phyloP scores from a whole-genome alignment of 1,139 yeast genomes.

The Pneumocystis sp. region DNA sequence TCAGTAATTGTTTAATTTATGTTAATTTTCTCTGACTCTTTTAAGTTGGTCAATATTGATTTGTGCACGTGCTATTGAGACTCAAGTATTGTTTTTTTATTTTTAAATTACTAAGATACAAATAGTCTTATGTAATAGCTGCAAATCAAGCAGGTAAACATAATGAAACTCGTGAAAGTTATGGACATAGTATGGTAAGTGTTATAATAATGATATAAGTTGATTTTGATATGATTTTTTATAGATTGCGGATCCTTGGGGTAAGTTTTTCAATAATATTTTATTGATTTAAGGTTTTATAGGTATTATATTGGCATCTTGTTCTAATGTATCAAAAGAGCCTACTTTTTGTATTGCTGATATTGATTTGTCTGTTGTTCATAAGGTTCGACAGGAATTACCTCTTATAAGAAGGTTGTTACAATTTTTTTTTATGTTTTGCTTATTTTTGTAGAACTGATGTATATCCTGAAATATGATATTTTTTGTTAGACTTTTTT shows the following conservation, averaged over 20 bases:
- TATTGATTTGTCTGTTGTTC: conserved; percentile 39
- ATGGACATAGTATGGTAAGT: conserved; percentile 58
- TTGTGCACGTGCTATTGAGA: conserved; percentile 69
- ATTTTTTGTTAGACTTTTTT: not conserved
- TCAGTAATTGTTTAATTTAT: not conserved
- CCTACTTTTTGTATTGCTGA: conserved; percentile 58
- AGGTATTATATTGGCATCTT: conserved; percentile 41
- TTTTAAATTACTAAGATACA: not conserved
- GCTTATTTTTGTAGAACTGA: not conserved
- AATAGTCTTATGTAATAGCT: conserved; percentile 53
- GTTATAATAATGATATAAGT: not conserved
- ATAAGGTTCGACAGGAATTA: conserved; percentile 19
- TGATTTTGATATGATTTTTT: not conserved
- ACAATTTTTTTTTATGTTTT: not conserved
- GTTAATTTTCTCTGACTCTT: conserved; percentile 30
- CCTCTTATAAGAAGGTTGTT: conserved; percentile 1
- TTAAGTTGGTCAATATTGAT: conserved; percentile 72
- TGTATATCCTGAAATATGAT: not conserved
- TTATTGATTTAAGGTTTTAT: too few relatives aligned
- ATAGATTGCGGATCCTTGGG: conserved; percentile 80
- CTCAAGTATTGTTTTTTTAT: conserved; percentile 32
- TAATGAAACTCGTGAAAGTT: conserved; percentile 39
- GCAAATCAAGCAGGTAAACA: conserved; percentile 86
- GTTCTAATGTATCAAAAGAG: conserved; percentile 33
- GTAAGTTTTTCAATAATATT: conserved; percentile 23